phyloP scores from a whole-genome alignment of 345 rosid species.

The Mercurialis annua region DNA sequence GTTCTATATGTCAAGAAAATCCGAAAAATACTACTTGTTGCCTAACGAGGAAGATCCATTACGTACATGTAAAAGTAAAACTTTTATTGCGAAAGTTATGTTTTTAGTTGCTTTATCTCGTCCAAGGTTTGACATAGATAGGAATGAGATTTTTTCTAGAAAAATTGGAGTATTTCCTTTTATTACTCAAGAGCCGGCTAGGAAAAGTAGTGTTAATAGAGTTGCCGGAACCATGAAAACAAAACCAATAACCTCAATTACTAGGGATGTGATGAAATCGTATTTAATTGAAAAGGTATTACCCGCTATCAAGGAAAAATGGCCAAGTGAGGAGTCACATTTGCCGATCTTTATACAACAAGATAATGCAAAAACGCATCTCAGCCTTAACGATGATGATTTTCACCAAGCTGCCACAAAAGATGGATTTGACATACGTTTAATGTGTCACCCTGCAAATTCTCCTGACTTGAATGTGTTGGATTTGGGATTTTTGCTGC shows the following conservation, averaged over 20 bases:
- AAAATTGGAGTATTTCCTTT: conserved; percentile 16
- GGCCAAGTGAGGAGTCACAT: not conserved
- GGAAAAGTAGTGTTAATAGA: conserved; percentile 10
- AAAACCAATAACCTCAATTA: not conserved
- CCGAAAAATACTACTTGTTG: conserved; percentile 7
- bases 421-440: too few relatives aligned
- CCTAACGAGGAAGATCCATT: conserved; percentile 10
- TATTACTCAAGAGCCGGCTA: conserved; percentile 5
- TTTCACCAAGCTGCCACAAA: not conserved
- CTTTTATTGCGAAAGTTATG: conserved; percentile 6
- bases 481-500: not conserved
- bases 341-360: not conserved
- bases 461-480: not conserved
- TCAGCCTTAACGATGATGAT: not conserved
- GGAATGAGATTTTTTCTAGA: conserved; percentile 6
- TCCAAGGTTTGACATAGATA: not conserved
- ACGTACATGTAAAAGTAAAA: conserved; percentile 11
- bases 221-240: not conserved
- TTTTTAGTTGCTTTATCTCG: conserved; percentile 14
- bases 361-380: not conserved
- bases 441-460: too few relatives aligned
- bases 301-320: not conserved
- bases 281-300: not conserved
- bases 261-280: not conserved
- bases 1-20: conserved; percentile 6